These are phyloP conservation scores for Ophiostoma tasmaniense DNA, from an alignment of 2,329 filamentous ascomycete species.

Conservation along the genomic window DNA sequence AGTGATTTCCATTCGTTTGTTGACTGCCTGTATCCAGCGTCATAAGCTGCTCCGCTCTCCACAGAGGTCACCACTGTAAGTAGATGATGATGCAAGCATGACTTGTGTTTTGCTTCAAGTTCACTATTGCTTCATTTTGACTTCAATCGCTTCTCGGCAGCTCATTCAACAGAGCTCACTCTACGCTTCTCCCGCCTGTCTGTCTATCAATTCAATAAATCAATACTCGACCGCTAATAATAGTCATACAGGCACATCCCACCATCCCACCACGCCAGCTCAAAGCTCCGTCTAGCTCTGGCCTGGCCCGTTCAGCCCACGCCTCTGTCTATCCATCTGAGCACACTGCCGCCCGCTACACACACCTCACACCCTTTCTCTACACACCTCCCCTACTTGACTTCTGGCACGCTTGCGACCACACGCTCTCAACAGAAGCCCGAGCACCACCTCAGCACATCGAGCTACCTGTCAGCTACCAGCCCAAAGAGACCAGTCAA, in stretches of 20 bases:
- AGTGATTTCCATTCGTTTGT: not conserved
- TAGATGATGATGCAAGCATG: not conserved
- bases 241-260: not conserved
- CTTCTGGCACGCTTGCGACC: not conserved
- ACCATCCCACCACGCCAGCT: not conserved
- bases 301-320: not conserved
- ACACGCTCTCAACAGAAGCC: slow-evolving; percentile 1
- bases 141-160: not conserved
- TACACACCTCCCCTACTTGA: slow-evolving; percentile 1
- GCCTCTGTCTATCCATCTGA: not conserved
- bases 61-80: not conserved
- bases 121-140: not conserved
- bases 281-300: not conserved
- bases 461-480: not conserved
- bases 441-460: slow-evolving; percentile 1
- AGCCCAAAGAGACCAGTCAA: not conserved
- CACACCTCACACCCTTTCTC: slow-evolving; percentile 12
- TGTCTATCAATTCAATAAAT: not conserved
- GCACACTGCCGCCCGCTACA: not conserved
- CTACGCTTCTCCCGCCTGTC: not conserved
- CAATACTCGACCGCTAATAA: not conserved
- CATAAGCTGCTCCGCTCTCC: not conserved
- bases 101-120: not conserved
- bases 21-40: not conserved
- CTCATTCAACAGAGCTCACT: not conserved